These are phyloP conservation scores for Sechiopsis laciniata DNA, from an alignment of 306 rosid species.

Conservation along the genomic window DNA sequence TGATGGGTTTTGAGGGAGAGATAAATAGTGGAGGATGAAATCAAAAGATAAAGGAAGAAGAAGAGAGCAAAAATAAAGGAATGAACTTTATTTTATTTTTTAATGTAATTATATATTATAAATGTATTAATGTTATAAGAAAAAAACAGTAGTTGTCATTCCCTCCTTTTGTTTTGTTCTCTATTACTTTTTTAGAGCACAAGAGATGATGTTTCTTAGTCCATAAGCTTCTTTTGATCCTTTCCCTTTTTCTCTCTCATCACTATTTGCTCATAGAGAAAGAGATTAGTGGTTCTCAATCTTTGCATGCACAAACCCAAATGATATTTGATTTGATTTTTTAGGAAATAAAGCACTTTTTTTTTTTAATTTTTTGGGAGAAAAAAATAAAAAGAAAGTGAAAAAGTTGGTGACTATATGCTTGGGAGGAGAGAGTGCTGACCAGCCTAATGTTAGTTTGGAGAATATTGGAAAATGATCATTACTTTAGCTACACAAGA, in stretches of 20 bases:
- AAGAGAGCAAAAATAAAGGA: slow-evolving; percentile 20
- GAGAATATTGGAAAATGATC: not conserved
- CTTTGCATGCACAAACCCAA: not conserved
- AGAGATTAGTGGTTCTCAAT: not conserved
- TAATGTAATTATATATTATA: not conserved
- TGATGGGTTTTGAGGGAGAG: slow-evolving; percentile 19
- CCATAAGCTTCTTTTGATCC: slow-evolving; percentile 22
- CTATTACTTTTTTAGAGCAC: slow-evolving; percentile 23
- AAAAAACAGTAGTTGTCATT: slow-evolving; percentile 13
- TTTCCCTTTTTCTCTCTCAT: slow-evolving; percentile 2
- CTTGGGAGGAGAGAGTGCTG: not conserved
- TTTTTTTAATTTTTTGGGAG: not conserved
- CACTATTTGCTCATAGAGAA: not conserved
- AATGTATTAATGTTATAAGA: not conserved
- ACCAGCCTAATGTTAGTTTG: not conserved
- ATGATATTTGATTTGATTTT: not conserved
- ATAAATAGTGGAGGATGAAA: slow-evolving; percentile 25
- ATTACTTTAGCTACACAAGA: no score
- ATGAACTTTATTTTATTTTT: not conserved
- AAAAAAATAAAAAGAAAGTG: not conserved
- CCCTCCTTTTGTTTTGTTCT: slow-evolving; percentile 12
- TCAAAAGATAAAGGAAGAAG: slow-evolving; percentile 16
- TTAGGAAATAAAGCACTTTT: not conserved
- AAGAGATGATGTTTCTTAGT: slow-evolving; percentile 21
- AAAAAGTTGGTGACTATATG: not conserved